Conservation (phyloP, 2,329 filamentous ascomycete species). For the Ophiosphaerella herpotricha region DNA sequence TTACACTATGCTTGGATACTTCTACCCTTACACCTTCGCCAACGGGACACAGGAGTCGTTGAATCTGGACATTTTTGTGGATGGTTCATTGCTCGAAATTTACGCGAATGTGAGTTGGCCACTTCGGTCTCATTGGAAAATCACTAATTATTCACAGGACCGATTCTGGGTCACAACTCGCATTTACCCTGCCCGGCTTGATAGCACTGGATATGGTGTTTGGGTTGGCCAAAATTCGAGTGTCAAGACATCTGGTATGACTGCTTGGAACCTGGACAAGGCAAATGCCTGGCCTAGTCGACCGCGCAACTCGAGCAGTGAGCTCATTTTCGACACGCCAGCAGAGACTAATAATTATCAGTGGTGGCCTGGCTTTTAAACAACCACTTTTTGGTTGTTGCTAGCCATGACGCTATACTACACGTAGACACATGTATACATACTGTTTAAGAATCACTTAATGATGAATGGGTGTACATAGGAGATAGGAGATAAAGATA, state of each 20-base stretch:
- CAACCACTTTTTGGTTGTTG: not conserved
- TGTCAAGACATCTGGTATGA: constrained; percentile 43
- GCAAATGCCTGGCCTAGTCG: constrained; percentile 49
- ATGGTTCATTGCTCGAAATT: constrained; percentile 54
- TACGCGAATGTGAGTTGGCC: constrained; percentile 48
- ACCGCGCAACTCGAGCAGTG: constrained; percentile 48
- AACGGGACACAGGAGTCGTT: constrained; percentile 46
- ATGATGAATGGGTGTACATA: not conserved
- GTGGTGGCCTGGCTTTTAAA: constrained; percentile 53
- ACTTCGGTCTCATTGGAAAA: not conserved
- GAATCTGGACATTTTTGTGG: constrained; percentile 52
- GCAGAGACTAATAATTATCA: constrained; percentile 52
- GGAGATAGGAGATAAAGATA: not conserved
- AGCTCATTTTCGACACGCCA: constrained; percentile 49
- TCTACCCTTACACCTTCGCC: constrained; percentile 50
- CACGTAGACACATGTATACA: not conserved
- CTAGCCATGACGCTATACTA: not conserved
- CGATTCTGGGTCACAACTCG: constrained; percentile 49
- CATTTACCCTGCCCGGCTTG: constrained; percentile 52
- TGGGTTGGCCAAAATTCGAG: constrained; percentile 46
- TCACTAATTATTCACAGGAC: constrained; percentile 30
- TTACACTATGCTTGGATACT: constrained; percentile 52
- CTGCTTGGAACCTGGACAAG: constrained; percentile 46
- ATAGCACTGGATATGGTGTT: constrained; percentile 51
- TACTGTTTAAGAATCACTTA: not conserved